A percentile compares a stretch with the other conserved stretches of the same genome.
These are phyloP conservation scores for Nakaseomyces delphensis DNA, from an alignment of 1,139 yeast genomes.

Conservation along the genomic window DNA sequence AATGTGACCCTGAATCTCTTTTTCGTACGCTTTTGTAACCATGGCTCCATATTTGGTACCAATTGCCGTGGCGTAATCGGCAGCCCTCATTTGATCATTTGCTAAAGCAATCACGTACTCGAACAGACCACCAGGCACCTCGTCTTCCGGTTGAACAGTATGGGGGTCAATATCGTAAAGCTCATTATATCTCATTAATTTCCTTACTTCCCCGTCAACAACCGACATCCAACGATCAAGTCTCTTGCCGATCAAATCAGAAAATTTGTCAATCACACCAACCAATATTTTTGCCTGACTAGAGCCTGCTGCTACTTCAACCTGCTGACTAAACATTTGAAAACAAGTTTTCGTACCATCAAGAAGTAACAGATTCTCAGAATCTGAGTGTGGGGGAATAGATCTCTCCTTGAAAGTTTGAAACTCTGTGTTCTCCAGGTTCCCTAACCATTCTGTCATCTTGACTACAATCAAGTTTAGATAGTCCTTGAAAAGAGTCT, in stretches of 20 bases:
- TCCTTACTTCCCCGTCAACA: conserved; percentile 52
- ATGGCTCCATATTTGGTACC: conserved; percentile 54
- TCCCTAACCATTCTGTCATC: conserved; percentile 74
- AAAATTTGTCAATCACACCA: conserved; percentile 76
- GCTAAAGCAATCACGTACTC: conserved; percentile 81
- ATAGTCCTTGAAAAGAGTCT: conserved; percentile 59
- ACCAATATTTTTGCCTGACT: conserved; percentile 74
- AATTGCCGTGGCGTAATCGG: conserved; percentile 69
- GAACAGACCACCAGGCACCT: conserved; percentile 66
- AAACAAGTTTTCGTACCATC: conserved; percentile 69
- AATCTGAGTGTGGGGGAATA: conserved; percentile 65
- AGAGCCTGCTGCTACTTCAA: conserved; percentile 85
- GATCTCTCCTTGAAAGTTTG: conserved; percentile 52
- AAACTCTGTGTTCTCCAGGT: conserved; percentile 57
- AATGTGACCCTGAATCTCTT: conserved; percentile 46
- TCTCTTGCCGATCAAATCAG: conserved; percentile 50
- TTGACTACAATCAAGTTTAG: conserved; percentile 57
- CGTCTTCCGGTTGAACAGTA: conserved; percentile 41
- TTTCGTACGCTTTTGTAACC: conserved; percentile 58
- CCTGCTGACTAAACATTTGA: conserved; percentile 79
- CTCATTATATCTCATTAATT: conserved; percentile 37
- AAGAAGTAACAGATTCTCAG: conserved; percentile 52
- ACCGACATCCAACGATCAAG: conserved; percentile 52
- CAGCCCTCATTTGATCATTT: conserved; percentile 81
- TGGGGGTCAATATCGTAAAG: conserved; percentile 32